Evolutionary conservation across 805 yeast genomes (phyloP).

Genomic region (Metschnikowia chrysomelidarum): DNA sequence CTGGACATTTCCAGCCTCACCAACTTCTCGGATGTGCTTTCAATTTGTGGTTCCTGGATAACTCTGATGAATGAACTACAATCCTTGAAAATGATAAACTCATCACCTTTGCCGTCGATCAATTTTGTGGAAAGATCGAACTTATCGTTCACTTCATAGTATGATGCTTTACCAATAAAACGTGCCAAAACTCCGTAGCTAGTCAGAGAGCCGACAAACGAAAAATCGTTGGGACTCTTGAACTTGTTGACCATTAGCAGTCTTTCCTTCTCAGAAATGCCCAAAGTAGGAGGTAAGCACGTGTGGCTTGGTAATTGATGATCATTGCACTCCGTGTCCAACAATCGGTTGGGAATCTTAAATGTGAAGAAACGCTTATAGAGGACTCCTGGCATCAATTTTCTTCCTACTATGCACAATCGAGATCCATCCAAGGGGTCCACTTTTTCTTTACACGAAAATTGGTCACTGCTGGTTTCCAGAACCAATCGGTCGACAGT

Average conservation of each 20-base stretch:
- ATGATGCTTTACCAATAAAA: constrained; percentile 40
- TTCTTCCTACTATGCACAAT: constrained; percentile 19
- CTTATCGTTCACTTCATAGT: constrained; percentile 28
- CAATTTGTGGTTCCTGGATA: constrained; percentile 20
- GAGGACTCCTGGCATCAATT: constrained; percentile 20
- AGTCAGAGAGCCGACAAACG: constrained; percentile 31
- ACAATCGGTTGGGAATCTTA: constrained; percentile 34
- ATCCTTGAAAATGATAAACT: constrained; percentile 39
- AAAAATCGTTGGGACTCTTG: constrained; percentile 27
- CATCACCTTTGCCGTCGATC: constrained; percentile 36
- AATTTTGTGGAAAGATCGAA: constrained; percentile 34
- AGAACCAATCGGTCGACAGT: constrained; percentile 31
- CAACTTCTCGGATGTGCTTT: constrained; percentile 17
- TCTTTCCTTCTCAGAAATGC: constrained; percentile 23
- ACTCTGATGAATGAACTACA: constrained; percentile 25
- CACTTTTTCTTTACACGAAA: constrained; percentile 15
- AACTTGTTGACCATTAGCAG: not conserved
- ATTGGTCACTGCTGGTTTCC: constrained; percentile 19
- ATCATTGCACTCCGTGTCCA: constrained; percentile 38
- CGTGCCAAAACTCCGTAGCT: constrained; percentile 39
- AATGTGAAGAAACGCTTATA: constrained; percentile 44
- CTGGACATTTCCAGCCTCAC: constrained; percentile 13
- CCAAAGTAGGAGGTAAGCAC: constrained; percentile 37
- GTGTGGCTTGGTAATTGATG: constrained; percentile 32
- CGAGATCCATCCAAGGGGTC: constrained; percentile 30